These are phyloP conservation scores for Candida smagusa DNA, from an alignment of 1,139 yeast genomes.

Conservation along the genomic window DNA sequence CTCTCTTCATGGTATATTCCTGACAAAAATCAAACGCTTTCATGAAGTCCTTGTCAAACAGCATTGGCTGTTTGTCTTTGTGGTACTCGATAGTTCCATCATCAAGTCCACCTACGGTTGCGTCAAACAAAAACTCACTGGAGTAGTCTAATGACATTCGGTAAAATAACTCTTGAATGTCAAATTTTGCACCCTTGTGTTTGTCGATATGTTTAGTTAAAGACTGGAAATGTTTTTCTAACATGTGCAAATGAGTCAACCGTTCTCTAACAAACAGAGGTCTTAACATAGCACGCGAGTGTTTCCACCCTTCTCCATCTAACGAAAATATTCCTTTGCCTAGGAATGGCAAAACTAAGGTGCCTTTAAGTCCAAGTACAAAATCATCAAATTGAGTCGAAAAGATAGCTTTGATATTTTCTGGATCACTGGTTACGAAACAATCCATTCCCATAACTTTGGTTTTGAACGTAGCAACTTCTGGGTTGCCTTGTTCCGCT, in stretches of 20 bases:
- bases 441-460: slow-evolving; percentile 12
- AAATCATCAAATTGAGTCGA: slow-evolving; percentile 50
- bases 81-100: slow-evolving; percentile 28
- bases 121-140: slow-evolving; percentile 40
- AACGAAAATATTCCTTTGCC: slow-evolving; percentile 60
- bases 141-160: slow-evolving; percentile 41
- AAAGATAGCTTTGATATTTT: slow-evolving; percentile 35
- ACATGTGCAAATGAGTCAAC: slow-evolving; percentile 44
- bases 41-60: slow-evolving; percentile 24
- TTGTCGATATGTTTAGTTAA: slow-evolving; percentile 32
- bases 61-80: slow-evolving; percentile 15
- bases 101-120: slow-evolving; percentile 26
- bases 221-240: slow-evolving; percentile 44
- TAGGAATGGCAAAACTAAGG: slow-evolving; percentile 38
- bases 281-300: slow-evolving; percentile 53
- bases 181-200: slow-evolving; percentile 20
- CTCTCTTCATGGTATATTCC: slow-evolving; percentile 25
- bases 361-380: slow-evolving; percentile 48
- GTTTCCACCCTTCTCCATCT: slow-evolving; percentile 56
- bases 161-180: slow-evolving; percentile 38
- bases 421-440: slow-evolving; percentile 18
- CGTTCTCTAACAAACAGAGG: slow-evolving; percentile 60
- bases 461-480: slow-evolving; percentile 10
- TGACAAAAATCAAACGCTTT: slow-evolving; percentile 32
- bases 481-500: slow-evolving; percentile 2